A percentile compares a stretch with the other conserved stretches of the same genome.
Conservation (phyloP, 1,284 basidiomycete genomes). For the Taiwanofungus camphoratus region DNA sequence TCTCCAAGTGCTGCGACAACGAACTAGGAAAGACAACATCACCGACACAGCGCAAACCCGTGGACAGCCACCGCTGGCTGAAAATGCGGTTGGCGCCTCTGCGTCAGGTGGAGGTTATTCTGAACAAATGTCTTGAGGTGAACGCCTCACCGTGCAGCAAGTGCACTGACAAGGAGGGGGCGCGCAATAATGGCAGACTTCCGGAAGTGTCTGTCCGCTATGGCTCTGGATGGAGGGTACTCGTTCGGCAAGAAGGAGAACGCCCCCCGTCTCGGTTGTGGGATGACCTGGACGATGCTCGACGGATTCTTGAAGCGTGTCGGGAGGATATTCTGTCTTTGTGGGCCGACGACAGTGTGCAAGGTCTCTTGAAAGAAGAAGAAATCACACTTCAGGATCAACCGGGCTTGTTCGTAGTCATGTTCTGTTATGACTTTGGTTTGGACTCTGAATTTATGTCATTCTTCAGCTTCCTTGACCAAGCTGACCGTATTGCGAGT, state of each 20-base stretch:
- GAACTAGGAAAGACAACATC: constrained; percentile 4
- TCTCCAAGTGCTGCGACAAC: constrained; percentile 18
- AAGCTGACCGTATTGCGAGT: constrained; percentile 44
- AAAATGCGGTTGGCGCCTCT: constrained; percentile 49
- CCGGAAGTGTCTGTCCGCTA: constrained; percentile 42
- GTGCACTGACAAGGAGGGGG: neutral
- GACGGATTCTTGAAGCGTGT: constrained; percentile 48
- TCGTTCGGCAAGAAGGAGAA: constrained; percentile 11
- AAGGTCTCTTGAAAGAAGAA: constrained; percentile 33
- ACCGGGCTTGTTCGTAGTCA: constrained; percentile 49
- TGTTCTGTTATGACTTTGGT: neutral
- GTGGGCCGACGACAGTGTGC: constrained; percentile 42
- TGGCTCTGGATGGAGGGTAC: constrained; percentile 43
- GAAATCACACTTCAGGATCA: constrained; percentile 47
- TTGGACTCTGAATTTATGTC: neutral
- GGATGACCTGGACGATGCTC: constrained; percentile 36
- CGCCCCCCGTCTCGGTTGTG: constrained; percentile 7
- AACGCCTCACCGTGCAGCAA: constrained; percentile 8
- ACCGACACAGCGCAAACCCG: constrained; percentile 8
- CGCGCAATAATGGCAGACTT: constrained; percentile 6
- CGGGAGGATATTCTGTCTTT: constrained; percentile 47
- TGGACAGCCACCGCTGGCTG: constrained; percentile 36
- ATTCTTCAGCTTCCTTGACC: constrained; percentile 48
- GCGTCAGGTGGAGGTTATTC: constrained; percentile 48
- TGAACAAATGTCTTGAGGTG: constrained; percentile 27